Conservation (phyloP, 1,139 yeast species). For the Groenewaldozyma sp. region DNA sequence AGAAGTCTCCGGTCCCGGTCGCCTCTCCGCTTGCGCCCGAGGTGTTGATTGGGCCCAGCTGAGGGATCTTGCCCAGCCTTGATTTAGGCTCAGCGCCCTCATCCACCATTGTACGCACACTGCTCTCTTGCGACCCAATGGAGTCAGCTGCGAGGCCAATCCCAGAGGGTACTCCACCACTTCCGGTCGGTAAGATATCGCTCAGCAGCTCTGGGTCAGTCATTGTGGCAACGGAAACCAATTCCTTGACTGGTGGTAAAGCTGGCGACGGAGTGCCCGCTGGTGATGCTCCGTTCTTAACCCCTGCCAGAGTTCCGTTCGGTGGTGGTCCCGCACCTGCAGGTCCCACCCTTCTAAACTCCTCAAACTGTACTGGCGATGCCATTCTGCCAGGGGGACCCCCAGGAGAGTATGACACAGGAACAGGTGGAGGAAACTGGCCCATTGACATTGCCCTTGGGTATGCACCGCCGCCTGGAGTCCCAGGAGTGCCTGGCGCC, state of each 20-base stretch:
- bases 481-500: slow-evolving; percentile 8
- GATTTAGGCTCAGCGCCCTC: neutral
- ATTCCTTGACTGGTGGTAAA: slow-evolving; percentile 7
- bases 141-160: slow-evolving; percentile 3
- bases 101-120: slow-evolving; percentile 5
- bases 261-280: neutral
- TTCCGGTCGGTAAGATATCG: slow-evolving; percentile 2
- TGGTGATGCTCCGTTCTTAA: neutral
- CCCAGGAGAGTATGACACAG: slow-evolving; percentile 1
- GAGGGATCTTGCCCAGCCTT: neutral
- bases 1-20: neutral
- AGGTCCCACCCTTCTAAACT: slow-evolving; percentile 1
- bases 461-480: slow-evolving; percentile 8
- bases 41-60: neutral
- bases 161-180: slow-evolving; percentile 6
- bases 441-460: slow-evolving; percentile 14
- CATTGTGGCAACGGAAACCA: slow-evolving; percentile 16
- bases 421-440: slow-evolving; percentile 5
- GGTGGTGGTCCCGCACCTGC: neutral
- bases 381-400: slow-evolving; percentile 1
- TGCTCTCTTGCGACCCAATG: slow-evolving; percentile 1
- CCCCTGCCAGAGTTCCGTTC: neutral
- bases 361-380: slow-evolving; percentile 8
- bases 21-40: neutral
- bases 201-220: slow-evolving; percentile 14